Evolutionary conservation across 1,139 yeast genomes (phyloP).

Genomic region (Groenewaldozyma sp.): DNA sequence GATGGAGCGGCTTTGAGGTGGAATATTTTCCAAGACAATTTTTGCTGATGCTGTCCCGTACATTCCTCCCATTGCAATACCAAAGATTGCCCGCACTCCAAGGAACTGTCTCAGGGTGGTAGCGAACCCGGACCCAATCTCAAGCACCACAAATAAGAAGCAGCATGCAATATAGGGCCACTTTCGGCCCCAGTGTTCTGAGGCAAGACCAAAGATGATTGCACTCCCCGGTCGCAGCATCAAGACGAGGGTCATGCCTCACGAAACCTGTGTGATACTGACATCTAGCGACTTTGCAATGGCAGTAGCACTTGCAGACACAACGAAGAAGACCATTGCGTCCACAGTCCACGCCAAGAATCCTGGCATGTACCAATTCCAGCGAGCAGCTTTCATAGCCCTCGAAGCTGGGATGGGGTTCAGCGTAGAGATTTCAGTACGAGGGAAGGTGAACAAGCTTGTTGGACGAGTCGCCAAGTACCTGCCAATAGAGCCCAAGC

Average conservation of each 20-base stretch:
- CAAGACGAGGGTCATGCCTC: conserved; percentile 51
- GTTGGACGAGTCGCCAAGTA: conserved; percentile 25
- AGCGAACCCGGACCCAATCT: conserved; percentile 48
- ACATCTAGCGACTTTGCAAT: conserved; percentile 38
- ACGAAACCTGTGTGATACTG: conserved; percentile 37
- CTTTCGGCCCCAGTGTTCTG: conserved; percentile 48
- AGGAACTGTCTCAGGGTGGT: conserved; percentile 41
- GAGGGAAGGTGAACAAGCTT: conserved; percentile 22
- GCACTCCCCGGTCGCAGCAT: conserved; percentile 57
- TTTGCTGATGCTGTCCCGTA: conserved; percentile 42
- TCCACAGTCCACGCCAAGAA: conserved; percentile 44
- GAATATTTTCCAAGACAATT: conserved; percentile 43
- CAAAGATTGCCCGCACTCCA: conserved; percentile 43
- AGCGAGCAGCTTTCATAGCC: conserved; percentile 29
- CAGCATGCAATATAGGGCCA: conserved; percentile 43
- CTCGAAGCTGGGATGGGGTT: conserved; percentile 32
- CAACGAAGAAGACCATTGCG: conserved; percentile 45
- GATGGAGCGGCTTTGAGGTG: conserved; percentile 33
- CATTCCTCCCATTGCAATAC: conserved; percentile 45
- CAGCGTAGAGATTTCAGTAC: conserved; percentile 13
- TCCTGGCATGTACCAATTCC: conserved; percentile 36
- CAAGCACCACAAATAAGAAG: conserved; percentile 37
- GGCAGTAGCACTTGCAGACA: conserved; percentile 37
- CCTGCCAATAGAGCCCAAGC: conserved; percentile 11
- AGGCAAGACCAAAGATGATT: conserved; percentile 43